Base-by-base conservation (phyloP, 768 basidiomycete species). In the Hygrocybe punicea region DNA sequence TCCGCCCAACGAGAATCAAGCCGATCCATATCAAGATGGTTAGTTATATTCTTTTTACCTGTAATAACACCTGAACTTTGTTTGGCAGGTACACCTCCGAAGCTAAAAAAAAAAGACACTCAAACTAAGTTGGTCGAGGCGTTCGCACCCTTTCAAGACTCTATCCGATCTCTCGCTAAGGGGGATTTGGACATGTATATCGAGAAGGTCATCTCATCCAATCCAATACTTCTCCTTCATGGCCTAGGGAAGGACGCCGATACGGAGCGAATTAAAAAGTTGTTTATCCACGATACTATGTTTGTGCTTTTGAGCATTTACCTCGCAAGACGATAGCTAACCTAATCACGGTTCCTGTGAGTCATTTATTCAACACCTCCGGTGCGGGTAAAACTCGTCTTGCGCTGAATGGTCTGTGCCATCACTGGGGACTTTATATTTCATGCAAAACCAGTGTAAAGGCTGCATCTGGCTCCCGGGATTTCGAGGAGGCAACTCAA, bases 301-400 rank as follows among this genome's bases (percentile, higher is more conserved):
- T 58, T 42, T 36, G 57, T 58, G 17, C 37, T 45, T 35, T 51
- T 46, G 24, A 39, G 50, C 29, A 34, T 25, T 40, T 44, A 34
- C 34, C 46, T 58, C 13, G 25, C 51, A 35, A 42, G 39, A 42
- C 25, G 13, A 53, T 47, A 47, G 33, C 44, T 48, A 58, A 58
- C 42, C n/a, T n/a, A n/a, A n/a, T n/a, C n/a, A n/a, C n/a, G n/a
- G 35, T 34, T 49, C 21, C 39, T 52, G 45, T 14, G 24, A 58
- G 56, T 46, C 56, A 58, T 24, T 21, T 58, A 37, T 58, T 58
- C 42, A 42, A 50, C 29, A 49, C 49, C 56, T 37, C 56, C 8
- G 56, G 56, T 57, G 33, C 56, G 6, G 56, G 56, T 25, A 57
- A 57, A 57, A 58, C 50, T 42, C 50, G 56, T 46, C 51, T 39